phyloP scores from a whole-genome alignment of 768 basidiomycete species.

The Phallus indusiatus region DNA sequence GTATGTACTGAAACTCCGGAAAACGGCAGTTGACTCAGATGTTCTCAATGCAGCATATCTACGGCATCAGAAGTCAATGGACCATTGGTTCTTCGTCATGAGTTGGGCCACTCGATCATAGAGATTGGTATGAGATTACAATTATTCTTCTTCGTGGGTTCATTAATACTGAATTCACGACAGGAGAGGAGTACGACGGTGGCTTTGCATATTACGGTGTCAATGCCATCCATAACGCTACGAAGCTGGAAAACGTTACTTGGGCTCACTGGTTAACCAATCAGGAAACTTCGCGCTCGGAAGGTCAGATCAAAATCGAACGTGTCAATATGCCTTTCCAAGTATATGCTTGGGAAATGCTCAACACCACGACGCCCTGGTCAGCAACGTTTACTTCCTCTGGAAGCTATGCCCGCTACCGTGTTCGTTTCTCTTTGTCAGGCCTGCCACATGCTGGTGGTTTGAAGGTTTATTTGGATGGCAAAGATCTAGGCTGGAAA shows the following conservation, averaged over 20 bases:
- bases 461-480: slow-evolving; percentile 53
- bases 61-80: slow-evolving; percentile 70
- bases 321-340: slow-evolving; percentile 70
- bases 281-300: not conserved
- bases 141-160: not conserved
- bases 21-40: not conserved
- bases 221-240: slow-evolving; percentile 44
- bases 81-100: slow-evolving; percentile 47
- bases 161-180: slow-evolving; percentile 18
- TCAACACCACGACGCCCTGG: slow-evolving; percentile 54
- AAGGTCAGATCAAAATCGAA: slow-evolving; percentile 35
- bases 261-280: slow-evolving; percentile 67
- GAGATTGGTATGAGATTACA: slow-evolving; percentile 19
- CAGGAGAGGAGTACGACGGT: slow-evolving; percentile 81
- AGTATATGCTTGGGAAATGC: slow-evolving; percentile 64
- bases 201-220: slow-evolving; percentile 64
- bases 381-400: slow-evolving; percentile 52
- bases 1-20: slow-evolving; percentile 30
- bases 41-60: slow-evolving; percentile 40
- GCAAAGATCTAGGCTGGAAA: slow-evolving; percentile 46
- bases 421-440: slow-evolving; percentile 64
- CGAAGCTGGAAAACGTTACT: slow-evolving; percentile 29
- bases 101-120: slow-evolving; percentile 7
- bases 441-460: slow-evolving; percentile 49
- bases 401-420: slow-evolving; percentile 49